phyloP scores from a whole-genome alignment of 139 green algal genomes.

The Eudorina sp. region DNA sequence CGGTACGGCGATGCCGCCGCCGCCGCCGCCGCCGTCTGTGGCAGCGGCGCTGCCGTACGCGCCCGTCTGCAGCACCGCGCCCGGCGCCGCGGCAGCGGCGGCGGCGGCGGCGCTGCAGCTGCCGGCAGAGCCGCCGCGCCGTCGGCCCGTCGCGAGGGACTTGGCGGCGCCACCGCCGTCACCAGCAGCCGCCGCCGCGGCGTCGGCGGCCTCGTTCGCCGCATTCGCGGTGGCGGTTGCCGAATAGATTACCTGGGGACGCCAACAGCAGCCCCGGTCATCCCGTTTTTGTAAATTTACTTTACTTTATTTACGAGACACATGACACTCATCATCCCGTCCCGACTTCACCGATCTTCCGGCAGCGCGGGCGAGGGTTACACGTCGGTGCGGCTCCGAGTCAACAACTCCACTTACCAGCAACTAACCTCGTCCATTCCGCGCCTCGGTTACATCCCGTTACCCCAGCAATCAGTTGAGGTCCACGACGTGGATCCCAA shows the following conservation, averaged over 20 bases:
- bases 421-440: no score
- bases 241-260: constrained; percentile 43
- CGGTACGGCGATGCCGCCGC: constrained; percentile 10
- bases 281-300: no score
- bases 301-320: no score
- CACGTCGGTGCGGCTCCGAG: no score
- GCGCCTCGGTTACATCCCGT: no score
- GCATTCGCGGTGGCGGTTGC: constrained; percentile 21
- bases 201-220: neutral
- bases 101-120: neutral
- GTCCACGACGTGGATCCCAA: neutral
- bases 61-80: neutral
- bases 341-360: no score
- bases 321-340: no score
- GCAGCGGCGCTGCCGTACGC: constrained; percentile 16
- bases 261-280: no score
- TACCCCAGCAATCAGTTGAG: no score
- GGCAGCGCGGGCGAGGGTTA: no score
- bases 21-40: neutral
- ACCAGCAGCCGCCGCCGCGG: neutral
- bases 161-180: neutral
- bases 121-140: neutral
- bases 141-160: neutral
- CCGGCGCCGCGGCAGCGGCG: constrained; percentile 4
- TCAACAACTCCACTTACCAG: no score